These are phyloP conservation scores for Amanita polypyramis DNA, from an alignment of 768 basidiomycete species.

Conservation along the genomic window DNA sequence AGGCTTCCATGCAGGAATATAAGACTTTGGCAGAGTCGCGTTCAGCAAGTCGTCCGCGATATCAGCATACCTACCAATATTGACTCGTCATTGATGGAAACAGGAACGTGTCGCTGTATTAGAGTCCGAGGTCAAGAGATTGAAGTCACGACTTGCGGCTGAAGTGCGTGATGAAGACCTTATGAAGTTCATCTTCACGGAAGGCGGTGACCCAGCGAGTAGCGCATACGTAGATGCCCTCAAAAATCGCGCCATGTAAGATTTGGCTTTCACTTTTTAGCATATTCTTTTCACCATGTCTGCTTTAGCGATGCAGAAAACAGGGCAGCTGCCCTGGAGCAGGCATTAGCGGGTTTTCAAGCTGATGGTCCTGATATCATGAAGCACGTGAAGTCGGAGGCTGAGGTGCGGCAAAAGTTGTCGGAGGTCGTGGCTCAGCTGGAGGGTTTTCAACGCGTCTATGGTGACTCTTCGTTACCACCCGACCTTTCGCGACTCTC, in stretches of 20 bases:
- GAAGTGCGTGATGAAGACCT: slow-evolving; percentile 60
- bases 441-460: slow-evolving; percentile 49
- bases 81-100: slow-evolving; percentile 7
- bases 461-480: slow-evolving; percentile 45
- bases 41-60: slow-evolving; percentile 25
- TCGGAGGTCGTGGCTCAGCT: slow-evolving; percentile 36
- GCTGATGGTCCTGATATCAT: slow-evolving; percentile 43
- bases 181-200: slow-evolving; percentile 57
- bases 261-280: slow-evolving; percentile 1
- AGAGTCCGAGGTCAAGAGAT: slow-evolving; percentile 60
- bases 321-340: slow-evolving; percentile 39
- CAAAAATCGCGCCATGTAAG: slow-evolving; percentile 47
- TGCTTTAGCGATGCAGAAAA: slow-evolving; percentile 39
- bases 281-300: slow-evolving; percentile 11
- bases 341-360: slow-evolving; percentile 37
- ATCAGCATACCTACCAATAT: slow-evolving; percentile 8
- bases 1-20: slow-evolving; percentile 51
- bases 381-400: slow-evolving; percentile 37
- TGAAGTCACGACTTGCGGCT: slow-evolving; percentile 72
- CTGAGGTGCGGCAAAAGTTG: slow-evolving; percentile 39
- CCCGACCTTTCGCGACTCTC: slow-evolving; percentile 43
- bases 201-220: slow-evolving; percentile 32
- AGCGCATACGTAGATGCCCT: slow-evolving; percentile 39
- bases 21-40: slow-evolving; percentile 56
- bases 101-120: slow-evolving; percentile 68